Conservation (phyloP, 768 basidiomycete genomes). For the Xerocomus potaroensis region DNA sequence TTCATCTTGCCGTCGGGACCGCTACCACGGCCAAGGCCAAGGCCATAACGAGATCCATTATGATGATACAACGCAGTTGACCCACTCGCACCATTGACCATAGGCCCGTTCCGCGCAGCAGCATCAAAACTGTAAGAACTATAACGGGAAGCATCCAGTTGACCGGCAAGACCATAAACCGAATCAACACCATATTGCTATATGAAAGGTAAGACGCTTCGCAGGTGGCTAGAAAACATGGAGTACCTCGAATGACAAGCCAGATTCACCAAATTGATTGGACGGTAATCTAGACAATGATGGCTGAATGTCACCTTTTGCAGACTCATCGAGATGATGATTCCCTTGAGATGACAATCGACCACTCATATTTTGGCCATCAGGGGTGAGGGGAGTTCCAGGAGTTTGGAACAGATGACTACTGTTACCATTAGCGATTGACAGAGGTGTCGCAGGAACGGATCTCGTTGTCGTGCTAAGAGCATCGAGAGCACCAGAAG, state of each 20-base stretch:
- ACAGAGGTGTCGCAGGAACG: constrained; percentile 77
- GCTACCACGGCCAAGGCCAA: constrained; percentile 54
- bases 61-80: constrained; percentile 78
- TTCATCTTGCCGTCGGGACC: constrained; percentile 80
- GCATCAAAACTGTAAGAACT: constrained; percentile 56
- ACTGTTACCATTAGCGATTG: constrained; percentile 43
- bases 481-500: constrained; percentile 59
- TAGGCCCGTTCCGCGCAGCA: constrained; percentile 35
- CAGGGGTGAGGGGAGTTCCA: constrained; percentile 57
- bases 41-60: constrained; percentile 71
- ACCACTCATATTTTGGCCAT: constrained; percentile 56
- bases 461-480: constrained; percentile 65
- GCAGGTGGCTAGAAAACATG: constrained; percentile 7
- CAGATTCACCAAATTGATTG: constrained; percentile 51
- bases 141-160: constrained; percentile 51
- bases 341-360: constrained; percentile 49
- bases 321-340: constrained; percentile 47
- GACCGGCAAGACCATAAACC: constrained; percentile 42
- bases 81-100: constrained; percentile 43
- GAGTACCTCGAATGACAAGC: constrained; percentile 54
- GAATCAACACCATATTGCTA: constrained; percentile 59
- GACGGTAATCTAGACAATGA: constrained; percentile 67
- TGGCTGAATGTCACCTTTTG: constrained; percentile 58
- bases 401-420: constrained; percentile 60
- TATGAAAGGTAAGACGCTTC: constrained; percentile 10